Percentiles rank a stretch among this genome's conserved stretches.
These are phyloP conservation scores for Fusarium staphyleae DNA, from an alignment of 2,329 filamentous ascomycete genomes.

Conservation along the genomic window DNA sequence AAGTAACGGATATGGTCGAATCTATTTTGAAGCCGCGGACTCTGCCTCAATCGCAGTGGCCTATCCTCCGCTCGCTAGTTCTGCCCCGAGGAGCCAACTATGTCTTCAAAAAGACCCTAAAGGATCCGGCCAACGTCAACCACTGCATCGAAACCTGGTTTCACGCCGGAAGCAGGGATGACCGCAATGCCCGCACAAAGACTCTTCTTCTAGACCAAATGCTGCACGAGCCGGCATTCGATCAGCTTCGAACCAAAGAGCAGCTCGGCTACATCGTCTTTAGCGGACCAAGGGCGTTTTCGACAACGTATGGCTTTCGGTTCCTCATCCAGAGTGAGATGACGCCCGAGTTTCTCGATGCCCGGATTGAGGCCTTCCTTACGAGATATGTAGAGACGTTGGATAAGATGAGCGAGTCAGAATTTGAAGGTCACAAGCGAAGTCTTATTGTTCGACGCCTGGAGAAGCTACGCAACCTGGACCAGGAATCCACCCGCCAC, in stretches of 20 bases:
- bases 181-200: slow-evolving; percentile 76
- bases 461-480: slow-evolving; percentile 91
- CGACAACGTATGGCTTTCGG: slow-evolving; percentile 84
- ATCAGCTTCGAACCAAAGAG: slow-evolving; percentile 94
- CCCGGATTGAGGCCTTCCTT: slow-evolving; percentile 87
- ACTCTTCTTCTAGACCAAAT: slow-evolving; percentile 86
- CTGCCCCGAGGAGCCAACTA: slow-evolving; percentile 83
- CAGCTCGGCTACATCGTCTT: slow-evolving; percentile 98
- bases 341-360: slow-evolving; percentile 82
- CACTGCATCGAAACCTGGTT: slow-evolving; percentile 84
- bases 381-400: slow-evolving; percentile 70
- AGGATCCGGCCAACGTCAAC: slow-evolving; percentile 89
- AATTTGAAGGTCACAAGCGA: slow-evolving; percentile 90
- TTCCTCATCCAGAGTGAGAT: slow-evolving; percentile 95
- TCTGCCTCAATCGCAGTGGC: slow-evolving; percentile 81
- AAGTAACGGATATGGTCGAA: slow-evolving; percentile 83
- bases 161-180: slow-evolving; percentile 71
- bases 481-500: slow-evolving; percentile 81
- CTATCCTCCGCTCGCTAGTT: slow-evolving; percentile 76
- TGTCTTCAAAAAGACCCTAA: slow-evolving; percentile 79
- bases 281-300: slow-evolving; percentile 73
- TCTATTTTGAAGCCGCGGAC: slow-evolving; percentile 75
- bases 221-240: slow-evolving; percentile 90
- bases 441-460: slow-evolving; percentile 86
- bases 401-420: slow-evolving; percentile 77